Base-by-base conservation (phyloP, 306 rosid species). In the Ormosia emarginata region DNA sequence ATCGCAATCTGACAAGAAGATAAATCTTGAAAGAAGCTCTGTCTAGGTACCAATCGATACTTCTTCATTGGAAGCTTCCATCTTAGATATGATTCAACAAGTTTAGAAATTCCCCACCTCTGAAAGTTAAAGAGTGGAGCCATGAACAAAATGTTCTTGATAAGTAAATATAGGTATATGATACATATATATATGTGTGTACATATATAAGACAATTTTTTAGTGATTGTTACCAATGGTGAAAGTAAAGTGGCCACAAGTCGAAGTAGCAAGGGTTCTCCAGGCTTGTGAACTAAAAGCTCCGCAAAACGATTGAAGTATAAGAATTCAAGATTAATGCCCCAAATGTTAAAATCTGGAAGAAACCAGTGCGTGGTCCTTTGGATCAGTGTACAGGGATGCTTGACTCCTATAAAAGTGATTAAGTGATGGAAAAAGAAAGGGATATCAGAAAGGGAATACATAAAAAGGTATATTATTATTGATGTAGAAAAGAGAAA, bases 211-310 rank as follows among this genome's bases (percentile, higher is more conserved):
- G 55, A 30, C 2, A 58, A 1, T 24, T 58, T 8, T 58, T 29
- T 24, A 40, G 39, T 13, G 47, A 29, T 3, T 43, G 9, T 80
- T 85, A 91, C 94, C 91, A 91, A 33, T 29, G 94, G 94, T 15
- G 91, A 85, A 14, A 88, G 83, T 33, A 88, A 53, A 74, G 88
- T 75, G 17, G 91, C 88, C 24, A 90, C 15, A 61, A 86, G 61
- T 57, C 70, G 17, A 11, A 74, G 85, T 6, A 83, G 32, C 39
- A 83, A 81, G 9, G 81, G 3, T 82, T 87, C 87, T 13, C 91
- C 91, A 5, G 93, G 91, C 79, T 87, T 90, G 74, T 87, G 93
- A 81, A 90, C 30, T 71, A 79, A 17, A 79, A 90, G 86, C 79
- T 86, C 90, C 0, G 90, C 40, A 13, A 90, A 87, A 36, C 92